phyloP scores from a whole-genome alignment of 169 alveolate species.

The Besnoitia besnoiti region DNA sequence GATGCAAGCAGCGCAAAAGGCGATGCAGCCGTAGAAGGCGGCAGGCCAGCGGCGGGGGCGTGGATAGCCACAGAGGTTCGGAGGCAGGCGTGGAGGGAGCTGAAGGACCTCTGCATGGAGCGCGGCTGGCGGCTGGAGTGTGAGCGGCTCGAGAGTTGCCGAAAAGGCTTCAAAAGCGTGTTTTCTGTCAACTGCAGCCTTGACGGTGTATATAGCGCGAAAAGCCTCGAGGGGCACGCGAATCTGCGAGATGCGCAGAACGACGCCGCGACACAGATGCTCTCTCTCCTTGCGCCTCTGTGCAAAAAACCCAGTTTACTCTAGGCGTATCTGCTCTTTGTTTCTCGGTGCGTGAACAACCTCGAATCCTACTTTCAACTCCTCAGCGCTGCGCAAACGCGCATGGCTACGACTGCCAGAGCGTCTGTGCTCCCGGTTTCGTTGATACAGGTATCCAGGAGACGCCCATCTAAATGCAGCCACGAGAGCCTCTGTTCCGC shows the following conservation, averaged over 20 bases:
- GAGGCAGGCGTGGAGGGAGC: not conserved
- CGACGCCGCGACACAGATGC: not conserved
- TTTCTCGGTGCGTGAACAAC: too few relatives aligned
- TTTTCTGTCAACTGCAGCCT: not conserved
- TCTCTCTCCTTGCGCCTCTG: not conserved
- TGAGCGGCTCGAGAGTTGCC: not conserved
- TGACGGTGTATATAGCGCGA: not conserved
- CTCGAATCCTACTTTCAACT: too few relatives aligned
- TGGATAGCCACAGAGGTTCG: too few relatives aligned
- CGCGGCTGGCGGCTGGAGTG: constrained; percentile 26
- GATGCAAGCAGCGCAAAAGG: not conserved
- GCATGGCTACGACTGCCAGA: too few relatives aligned
- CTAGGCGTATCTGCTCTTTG: too few relatives aligned
- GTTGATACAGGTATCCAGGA: too few relatives aligned
- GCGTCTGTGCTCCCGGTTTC: too few relatives aligned
- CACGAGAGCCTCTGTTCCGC: too few relatives aligned
- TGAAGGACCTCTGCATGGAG: not conserved
- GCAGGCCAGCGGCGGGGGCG: not conserved
- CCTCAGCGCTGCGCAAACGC: too few relatives aligned
- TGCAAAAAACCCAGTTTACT: not conserved
- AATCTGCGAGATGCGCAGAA: not conserved
- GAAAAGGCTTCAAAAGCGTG: constrained; percentile 8
- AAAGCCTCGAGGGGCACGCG: not conserved
- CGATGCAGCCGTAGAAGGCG: not conserved
- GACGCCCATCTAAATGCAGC: too few relatives aligned